A percentile compares a stretch with the other conserved stretches of the same genome.
These are phyloP conservation scores for Rhynchosporium secalis DNA, from an alignment of 2,329 filamentous ascomycete genomes.

Conservation along the genomic window DNA sequence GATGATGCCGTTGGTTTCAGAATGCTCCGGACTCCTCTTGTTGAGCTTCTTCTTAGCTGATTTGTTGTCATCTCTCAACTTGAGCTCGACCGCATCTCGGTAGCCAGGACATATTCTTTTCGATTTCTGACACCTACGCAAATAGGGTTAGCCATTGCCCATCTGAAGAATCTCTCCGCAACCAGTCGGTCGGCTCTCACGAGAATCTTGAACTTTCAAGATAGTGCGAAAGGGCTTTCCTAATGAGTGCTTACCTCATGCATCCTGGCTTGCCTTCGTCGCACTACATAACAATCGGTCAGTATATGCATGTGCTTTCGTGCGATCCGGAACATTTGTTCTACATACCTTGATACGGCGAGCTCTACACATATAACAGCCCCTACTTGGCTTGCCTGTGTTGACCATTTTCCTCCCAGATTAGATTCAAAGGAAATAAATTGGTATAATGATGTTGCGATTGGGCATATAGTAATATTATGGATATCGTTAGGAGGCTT, in stretches of 20 bases:
- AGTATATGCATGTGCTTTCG: neutral
- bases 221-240: no score
- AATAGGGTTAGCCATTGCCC: no score
- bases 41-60: conserved; percentile 62
- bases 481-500: neutral
- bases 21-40: conserved; percentile 49
- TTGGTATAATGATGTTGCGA: conserved; percentile 12
- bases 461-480: conserved; percentile 11
- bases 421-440: conserved; percentile 22
- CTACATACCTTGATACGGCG: conserved; percentile 53
- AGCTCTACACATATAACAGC: conserved; percentile 71
- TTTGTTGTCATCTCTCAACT: conserved; percentile 68
- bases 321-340: neutral
- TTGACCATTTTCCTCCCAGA: conserved; percentile 53
- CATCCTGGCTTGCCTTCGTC: conserved; percentile 66
- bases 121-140: conserved; percentile 54
- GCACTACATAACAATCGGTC: conserved; percentile 47
- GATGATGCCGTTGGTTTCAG: conserved; percentile 10
- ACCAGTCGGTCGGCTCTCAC: no score
- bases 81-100: conserved; percentile 60
- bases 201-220: no score
- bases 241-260: conserved; percentile 45
- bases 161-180: no score
- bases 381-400: conserved; percentile 62
- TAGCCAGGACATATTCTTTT: conserved; percentile 64